Base-by-base conservation (phyloP, 2,329 filamentous ascomycete species). In the Colletotrichum sp. region DNA sequence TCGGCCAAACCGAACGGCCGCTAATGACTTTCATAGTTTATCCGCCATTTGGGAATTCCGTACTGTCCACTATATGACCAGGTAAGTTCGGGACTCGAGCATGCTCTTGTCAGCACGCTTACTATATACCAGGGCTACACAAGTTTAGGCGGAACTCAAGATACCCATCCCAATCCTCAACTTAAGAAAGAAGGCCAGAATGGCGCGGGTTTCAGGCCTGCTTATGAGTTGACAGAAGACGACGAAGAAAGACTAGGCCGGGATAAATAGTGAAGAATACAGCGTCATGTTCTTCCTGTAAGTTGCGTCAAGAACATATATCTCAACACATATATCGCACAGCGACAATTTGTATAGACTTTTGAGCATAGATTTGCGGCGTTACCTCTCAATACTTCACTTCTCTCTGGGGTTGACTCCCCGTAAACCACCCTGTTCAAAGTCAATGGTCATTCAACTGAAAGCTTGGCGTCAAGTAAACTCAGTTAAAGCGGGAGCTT, bases 111-210 rank as follows among this genome's bases (percentile, higher is more conserved):
- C 7, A n/a, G 9, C 7, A 16, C 24, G 21, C 70, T 74, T 24
- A 74, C 48, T 14, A 3, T n/a, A 2, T 24, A 7, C 2, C 81
- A 83, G 78, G 96, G 96, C 12, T 98, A 97, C 84, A 98, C 97
- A 4, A 96, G 94, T 77, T 88, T 99, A n/a, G 97, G 97, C 24
- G 96, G 97, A 4, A 95, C 92, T 28, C 93, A 92, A 71, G 95
- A 99, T 85, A 99, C 97, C 4, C 91, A 94, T 78, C 96, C 95
- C 0, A 99, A 99, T 82, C 97, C 97, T 12, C 91, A 90, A 43
- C 85, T 97, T 79, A 90, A 87, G 77, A 79, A 78, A 67, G 82
- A 81, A 14, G 80, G 80, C 18, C 80, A 81, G 48, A 82, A 80
- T 18, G 77, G 77, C n/a, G 80, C 73, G 3, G 82, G 78, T 7